Conservation (phyloP, 176 grass and related monocot species). For the Phyllostachys edulis region DNA sequence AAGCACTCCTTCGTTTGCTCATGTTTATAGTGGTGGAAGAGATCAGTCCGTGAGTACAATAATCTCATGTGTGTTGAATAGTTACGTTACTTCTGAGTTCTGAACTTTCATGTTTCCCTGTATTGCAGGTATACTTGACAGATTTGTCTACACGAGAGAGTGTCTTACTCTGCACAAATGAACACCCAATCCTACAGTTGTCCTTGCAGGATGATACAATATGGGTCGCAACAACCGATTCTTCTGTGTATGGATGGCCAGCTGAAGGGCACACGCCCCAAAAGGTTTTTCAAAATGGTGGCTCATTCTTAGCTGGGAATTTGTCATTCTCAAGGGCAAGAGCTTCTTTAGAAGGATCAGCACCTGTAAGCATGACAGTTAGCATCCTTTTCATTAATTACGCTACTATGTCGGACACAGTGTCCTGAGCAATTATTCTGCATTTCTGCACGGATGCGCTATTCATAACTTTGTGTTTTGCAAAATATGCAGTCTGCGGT, state of each 20-base stretch:
- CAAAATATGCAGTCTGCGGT: not conserved
- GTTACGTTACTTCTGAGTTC: too few species aligned
- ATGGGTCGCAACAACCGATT: slow-evolving; percentile 86
- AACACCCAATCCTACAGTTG: slow-evolving; percentile 74
- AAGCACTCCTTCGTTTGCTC: too few species aligned
- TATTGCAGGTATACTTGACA: too few species aligned
- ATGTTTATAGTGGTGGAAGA: too few species aligned
- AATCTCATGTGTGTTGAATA: too few species aligned
- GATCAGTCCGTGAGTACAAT: too few species aligned
- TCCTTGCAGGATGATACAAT: slow-evolving; percentile 93
- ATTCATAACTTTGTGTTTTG: not conserved
- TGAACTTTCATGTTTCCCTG: too few species aligned
- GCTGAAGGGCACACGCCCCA: slow-evolving; percentile 67
- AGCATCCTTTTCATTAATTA: slow-evolving; percentile 23
- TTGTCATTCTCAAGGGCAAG: too few species aligned
- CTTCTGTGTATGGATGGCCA: slow-evolving; percentile 79
- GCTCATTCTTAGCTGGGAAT: slow-evolving; percentile 96
- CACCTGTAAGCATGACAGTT: slow-evolving; percentile 69
- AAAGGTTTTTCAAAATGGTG: slow-evolving; percentile 85
- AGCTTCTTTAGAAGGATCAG: slow-evolving; percentile 92
- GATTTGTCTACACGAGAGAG: too few species aligned
- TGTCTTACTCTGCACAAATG: too few species aligned
- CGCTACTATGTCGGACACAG: not conserved
- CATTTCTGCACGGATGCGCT: not conserved
- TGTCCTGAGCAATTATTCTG: not conserved